A percentile compares a stretch with the other conserved stretches of the same genome.
These are phyloP conservation scores for Aleurites moluccanus DNA, from an alignment of 441 rosid genomes.

Conservation along the genomic window DNA sequence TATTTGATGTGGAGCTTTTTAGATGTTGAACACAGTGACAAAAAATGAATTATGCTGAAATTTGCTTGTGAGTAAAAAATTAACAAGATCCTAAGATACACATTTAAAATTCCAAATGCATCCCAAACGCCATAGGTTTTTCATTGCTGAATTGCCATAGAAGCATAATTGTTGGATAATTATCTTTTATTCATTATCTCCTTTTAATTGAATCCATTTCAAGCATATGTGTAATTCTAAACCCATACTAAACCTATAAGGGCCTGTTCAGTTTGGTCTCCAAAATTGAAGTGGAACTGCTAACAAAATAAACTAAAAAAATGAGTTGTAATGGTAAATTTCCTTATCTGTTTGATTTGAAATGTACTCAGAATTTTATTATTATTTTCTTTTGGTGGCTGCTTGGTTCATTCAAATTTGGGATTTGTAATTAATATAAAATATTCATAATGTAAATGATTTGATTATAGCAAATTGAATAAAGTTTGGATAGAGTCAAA, in stretches of 20 bases:
- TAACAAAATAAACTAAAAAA: background rate
- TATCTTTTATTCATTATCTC: no score
- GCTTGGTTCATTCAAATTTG: background rate
- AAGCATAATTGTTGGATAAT: no score
- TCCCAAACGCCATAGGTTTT: no score
- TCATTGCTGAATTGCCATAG: no score
- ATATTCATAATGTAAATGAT: background rate
- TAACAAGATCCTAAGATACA: no score
- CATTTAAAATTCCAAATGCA: no score
- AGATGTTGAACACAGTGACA: background rate
- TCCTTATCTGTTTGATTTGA: background rate
- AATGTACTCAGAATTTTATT: background rate
- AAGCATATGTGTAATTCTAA: background rate
- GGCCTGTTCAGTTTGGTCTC: background rate
- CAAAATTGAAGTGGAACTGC: background rate
- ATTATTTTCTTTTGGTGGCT: background rate
- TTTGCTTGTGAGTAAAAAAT: background rate
- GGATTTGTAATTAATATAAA: background rate
- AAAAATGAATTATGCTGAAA: background rate
- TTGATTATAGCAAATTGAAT: background rate
- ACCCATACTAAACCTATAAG: background rate
- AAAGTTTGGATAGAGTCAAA: background rate
- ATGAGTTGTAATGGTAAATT: background rate
- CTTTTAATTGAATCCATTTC: background rate
- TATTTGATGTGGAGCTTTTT: background rate